phyloP scores from a whole-genome alignment of 805 yeast genomes.

The Candida wancherniae region DNA sequence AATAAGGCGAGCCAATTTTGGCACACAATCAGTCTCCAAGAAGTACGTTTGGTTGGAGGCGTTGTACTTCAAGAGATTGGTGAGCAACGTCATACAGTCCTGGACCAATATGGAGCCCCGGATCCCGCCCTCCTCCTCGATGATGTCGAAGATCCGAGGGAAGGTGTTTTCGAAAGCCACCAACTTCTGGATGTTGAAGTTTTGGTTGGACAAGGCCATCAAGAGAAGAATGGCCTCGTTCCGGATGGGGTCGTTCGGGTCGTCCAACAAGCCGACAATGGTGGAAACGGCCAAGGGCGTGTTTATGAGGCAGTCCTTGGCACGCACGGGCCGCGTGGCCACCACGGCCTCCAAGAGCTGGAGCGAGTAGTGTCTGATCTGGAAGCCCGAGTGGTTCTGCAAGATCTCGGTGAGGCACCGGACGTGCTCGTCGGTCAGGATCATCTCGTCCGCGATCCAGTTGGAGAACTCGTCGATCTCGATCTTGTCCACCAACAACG shows the following conservation, averaged over 20 bases:
- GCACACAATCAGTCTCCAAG: conserved; percentile 76
- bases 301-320: conserved; percentile 68
- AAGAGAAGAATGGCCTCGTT: conserved; percentile 83
- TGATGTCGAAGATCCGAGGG: conserved; percentile 72
- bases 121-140: conserved; percentile 83
- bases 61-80: conserved; percentile 72
- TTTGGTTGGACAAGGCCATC: conserved; percentile 75
- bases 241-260: conserved; percentile 70
- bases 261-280: conserved; percentile 51
- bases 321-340: conserved; percentile 65
- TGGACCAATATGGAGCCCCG: conserved; percentile 87
- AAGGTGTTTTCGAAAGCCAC: conserved; percentile 94
- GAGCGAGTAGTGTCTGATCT: conserved; percentile 71
- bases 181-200: conserved; percentile 81
- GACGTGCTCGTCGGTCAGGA: conserved; percentile 44
- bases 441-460: conserved; percentile 93
- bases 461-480: conserved; percentile 79
- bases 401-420: conserved; percentile 38
- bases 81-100: conserved; percentile 75
- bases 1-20: conserved; percentile 57
- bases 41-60: conserved; percentile 87
- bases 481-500: conserved; percentile 52
- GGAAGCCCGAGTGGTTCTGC: conserved; percentile 58
- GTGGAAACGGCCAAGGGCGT: conserved; percentile 79
- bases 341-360: conserved; percentile 82